phyloP scores from a whole-genome alignment of 306 rosid genomes.

The Fragaria ananassa region DNA sequence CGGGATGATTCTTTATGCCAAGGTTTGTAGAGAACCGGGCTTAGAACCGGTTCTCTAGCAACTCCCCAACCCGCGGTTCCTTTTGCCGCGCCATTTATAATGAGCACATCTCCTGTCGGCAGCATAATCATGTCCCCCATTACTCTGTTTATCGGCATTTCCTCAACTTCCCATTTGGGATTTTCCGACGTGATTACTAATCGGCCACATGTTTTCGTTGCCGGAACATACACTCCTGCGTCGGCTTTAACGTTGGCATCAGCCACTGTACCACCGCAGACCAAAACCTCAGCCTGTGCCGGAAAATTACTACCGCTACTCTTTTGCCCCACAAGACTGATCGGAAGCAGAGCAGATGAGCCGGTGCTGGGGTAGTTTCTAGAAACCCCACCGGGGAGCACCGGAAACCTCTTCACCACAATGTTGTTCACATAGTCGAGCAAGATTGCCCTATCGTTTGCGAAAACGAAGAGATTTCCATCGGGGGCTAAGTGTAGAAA shows the following conservation, averaged over 20 bases:
- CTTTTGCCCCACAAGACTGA: neutral
- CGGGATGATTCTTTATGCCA: neutral
- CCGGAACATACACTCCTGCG: constrained; percentile 19
- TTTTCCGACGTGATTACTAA: constrained; percentile 7
- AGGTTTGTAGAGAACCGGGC: constrained; percentile 28
- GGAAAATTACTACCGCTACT: neutral
- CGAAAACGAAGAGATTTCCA: constrained; percentile 32
- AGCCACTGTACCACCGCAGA: constrained; percentile 35
- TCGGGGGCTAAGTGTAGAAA: constrained; percentile 32
- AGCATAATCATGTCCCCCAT: constrained; percentile 42
- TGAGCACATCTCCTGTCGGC: constrained; percentile 36
- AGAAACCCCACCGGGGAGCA: constrained; percentile 28
- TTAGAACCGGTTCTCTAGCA: constrained; percentile 26
- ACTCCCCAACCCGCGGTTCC: constrained; percentile 38
- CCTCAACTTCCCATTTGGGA: constrained; percentile 33
- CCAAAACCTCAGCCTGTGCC: constrained; percentile 23
- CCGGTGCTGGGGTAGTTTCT: constrained; percentile 42
- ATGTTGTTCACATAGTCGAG: constrained; percentile 21
- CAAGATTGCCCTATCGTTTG: constrained; percentile 33
- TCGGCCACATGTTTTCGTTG: constrained; percentile 29
- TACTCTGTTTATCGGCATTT: constrained; percentile 33
- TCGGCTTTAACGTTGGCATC: constrained; percentile 28
- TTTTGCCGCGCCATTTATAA: constrained; percentile 35
- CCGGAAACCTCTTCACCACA: constrained; percentile 19
- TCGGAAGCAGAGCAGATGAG: constrained; percentile 32